These are phyloP conservation scores for Monosporascus sp. DNA, from an alignment of 2,329 filamentous ascomycete genomes.

Conservation along the genomic window DNA sequence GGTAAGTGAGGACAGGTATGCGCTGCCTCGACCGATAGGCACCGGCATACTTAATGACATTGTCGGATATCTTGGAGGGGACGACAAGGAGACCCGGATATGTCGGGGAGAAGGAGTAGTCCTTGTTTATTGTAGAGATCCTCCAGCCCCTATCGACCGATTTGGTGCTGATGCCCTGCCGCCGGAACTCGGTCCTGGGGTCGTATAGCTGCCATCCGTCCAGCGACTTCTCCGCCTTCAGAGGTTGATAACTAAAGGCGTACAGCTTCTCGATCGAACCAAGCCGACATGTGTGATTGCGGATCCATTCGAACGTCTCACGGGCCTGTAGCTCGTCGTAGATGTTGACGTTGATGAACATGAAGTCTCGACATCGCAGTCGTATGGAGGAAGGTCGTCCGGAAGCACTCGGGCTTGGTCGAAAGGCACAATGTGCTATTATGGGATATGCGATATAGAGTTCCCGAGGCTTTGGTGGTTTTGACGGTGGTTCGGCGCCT, in stretches of 20 bases:
- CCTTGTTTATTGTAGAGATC: constrained; percentile 81
- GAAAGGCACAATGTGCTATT: constrained; percentile 73
- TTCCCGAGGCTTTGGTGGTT: constrained; percentile 46
- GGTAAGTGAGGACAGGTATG: constrained; percentile 85
- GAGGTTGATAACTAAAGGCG: constrained; percentile 79
- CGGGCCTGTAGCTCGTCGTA: constrained; percentile 66
- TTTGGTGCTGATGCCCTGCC: constrained; percentile 83
- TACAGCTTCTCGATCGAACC: constrained; percentile 84
- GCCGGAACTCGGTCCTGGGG: constrained; percentile 75
- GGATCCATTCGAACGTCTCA: constrained; percentile 85
- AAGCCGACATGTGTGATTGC: constrained; percentile 72
- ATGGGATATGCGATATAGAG: constrained; percentile 95
- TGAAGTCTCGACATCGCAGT: constrained; percentile 88
- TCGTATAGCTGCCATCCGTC: constrained; percentile 86
- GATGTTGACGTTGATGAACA: constrained; percentile 89
- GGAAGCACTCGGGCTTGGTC: constrained; percentile 65
- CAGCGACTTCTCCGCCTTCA: constrained; percentile 65
- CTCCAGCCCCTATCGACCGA: constrained; percentile 78
- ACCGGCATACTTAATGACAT: constrained; percentile 88
- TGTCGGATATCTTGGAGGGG: constrained; percentile 89
- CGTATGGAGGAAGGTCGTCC: constrained; percentile 76
- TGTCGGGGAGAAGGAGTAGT: constrained; percentile 88
- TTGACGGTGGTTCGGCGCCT: constrained; percentile 13
- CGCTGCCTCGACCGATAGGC: constrained; percentile 83
- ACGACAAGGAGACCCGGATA: constrained; percentile 85